phyloP scores from a whole-genome alignment of 2,329 filamentous ascomycete genomes.

The Tympanopsis confertula region DNA sequence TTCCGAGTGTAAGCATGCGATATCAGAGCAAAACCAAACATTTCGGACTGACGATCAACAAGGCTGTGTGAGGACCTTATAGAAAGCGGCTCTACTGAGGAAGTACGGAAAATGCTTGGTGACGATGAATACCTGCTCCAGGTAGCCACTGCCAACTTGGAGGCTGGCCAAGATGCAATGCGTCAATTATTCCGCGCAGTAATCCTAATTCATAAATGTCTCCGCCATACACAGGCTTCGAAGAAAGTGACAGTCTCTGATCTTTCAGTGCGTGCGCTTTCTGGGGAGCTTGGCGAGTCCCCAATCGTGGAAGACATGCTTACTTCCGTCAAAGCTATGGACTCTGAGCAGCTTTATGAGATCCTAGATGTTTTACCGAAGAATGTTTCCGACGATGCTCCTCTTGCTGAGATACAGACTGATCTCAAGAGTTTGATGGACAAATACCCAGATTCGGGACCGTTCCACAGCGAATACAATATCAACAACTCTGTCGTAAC shows the following conservation, averaged over 20 bases:
- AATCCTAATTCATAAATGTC: conserved; percentile 8
- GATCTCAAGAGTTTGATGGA: conserved; percentile 15
- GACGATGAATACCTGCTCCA: conserved; percentile 33
- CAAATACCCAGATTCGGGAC: conserved; percentile 10
- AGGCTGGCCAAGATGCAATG: conserved; percentile 24
- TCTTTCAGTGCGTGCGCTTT: conserved; percentile 25
- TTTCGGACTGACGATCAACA: conserved; percentile 3
- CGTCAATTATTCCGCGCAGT: conserved; percentile 11
- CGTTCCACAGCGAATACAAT: conserved; percentile 40
- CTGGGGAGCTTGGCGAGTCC: conserved; percentile 38
- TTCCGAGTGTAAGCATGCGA: conserved; percentile 25
- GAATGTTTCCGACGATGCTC: not conserved
- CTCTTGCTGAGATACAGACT: conserved; percentile 8
- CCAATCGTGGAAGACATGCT: conserved; percentile 37
- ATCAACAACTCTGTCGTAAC: conserved; percentile 36
- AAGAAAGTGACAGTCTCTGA: conserved; percentile 19
- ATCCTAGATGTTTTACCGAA: not conserved
- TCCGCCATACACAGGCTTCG: conserved; percentile 16
- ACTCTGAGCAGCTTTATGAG: conserved; percentile 8
- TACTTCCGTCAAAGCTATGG: conserved; percentile 33
- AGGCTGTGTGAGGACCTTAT: conserved; percentile 20
- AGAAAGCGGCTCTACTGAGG: conserved; percentile 15
- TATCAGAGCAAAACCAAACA: not conserved
- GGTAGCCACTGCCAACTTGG: conserved; percentile 22
- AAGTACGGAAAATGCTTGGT: conserved; percentile 32